A percentile compares a stretch with the other conserved stretches of the same genome.
Evolutionary conservation across 164 flowering plant genomes (phyloP).

Genomic region (Dillenia turbinata): DNA sequence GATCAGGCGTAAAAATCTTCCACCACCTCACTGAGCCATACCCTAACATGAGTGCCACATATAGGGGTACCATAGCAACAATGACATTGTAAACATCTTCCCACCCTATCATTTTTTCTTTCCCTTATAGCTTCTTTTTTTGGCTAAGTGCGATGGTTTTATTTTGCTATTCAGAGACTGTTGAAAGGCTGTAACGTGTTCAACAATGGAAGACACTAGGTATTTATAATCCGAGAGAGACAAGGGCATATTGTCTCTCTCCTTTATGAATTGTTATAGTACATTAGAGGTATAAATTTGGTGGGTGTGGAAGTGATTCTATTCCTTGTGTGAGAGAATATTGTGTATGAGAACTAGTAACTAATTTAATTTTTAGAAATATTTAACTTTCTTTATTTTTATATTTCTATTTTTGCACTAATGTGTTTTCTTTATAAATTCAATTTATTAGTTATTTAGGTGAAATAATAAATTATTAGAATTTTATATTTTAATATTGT

Average conservation of each 20-base stretch:
- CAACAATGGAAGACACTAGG: neutral
- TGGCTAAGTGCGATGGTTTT: neutral
- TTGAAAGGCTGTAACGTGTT: neutral
- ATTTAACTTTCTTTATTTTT: no score
- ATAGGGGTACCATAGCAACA: slow-evolving; percentile 47
- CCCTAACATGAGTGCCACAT: slow-evolving; percentile 45
- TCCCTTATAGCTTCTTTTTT: neutral
- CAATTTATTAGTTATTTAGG: no score
- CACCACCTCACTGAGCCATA: slow-evolving; percentile 62
- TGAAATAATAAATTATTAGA: no score
- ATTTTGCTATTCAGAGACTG: neutral
- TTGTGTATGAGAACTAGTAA: no score
- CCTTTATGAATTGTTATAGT: neutral
- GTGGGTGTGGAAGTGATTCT: slow-evolving; percentile 29
- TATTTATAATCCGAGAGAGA: slow-evolving; percentile 9
- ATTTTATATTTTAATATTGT: no score
- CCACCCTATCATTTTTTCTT: slow-evolving; percentile 34
- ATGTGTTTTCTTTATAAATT: no score
- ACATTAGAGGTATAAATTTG: slow-evolving; percentile 4
- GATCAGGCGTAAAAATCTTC: slow-evolving; percentile 53
- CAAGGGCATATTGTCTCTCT: neutral
- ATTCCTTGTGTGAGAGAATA: slow-evolving; percentile 4
- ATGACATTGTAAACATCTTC: slow-evolving; percentile 48
- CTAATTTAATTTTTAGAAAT: no score
- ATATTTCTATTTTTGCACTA: no score